Conservation (phyloP, 2,329 filamentous ascomycete species). For the Penicillium sp. region DNA sequence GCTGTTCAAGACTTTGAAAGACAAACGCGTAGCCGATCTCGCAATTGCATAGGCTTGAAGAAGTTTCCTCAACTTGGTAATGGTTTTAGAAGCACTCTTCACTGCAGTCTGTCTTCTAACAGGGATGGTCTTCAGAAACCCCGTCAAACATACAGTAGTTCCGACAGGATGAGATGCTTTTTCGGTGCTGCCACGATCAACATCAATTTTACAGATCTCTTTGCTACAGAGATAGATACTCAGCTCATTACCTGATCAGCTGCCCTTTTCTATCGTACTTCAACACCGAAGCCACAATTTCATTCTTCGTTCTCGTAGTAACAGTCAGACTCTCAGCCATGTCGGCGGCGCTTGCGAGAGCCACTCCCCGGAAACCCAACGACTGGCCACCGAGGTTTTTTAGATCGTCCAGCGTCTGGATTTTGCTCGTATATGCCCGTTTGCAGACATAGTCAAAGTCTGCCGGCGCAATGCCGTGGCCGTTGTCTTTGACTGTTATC, state of each 20-base stretch:
- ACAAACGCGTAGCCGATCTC: slow-evolving; percentile 53
- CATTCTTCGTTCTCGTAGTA: slow-evolving; percentile 55
- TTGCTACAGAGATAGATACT: background rate
- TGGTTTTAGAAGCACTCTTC: slow-evolving; percentile 48
- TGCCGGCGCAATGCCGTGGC: slow-evolving; percentile 55
- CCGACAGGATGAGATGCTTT: slow-evolving; percentile 55
- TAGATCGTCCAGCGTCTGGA: slow-evolving; percentile 55
- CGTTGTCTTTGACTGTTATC: slow-evolving; percentile 63
- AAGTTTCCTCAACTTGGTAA: slow-evolving; percentile 50
- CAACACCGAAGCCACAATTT: slow-evolving; percentile 50
- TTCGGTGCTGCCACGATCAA: slow-evolving; percentile 24
- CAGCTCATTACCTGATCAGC: slow-evolving; percentile 37
- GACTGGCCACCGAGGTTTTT: slow-evolving; percentile 52
- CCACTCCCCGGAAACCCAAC: slow-evolving; percentile 63
- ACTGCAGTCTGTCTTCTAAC: slow-evolving; percentile 56
- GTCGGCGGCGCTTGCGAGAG: slow-evolving; percentile 59
- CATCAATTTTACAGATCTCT: background rate
- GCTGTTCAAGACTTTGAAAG: slow-evolving; percentile 52
- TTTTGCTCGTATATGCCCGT: slow-evolving; percentile 62
- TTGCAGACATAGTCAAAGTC: slow-evolving; percentile 55
- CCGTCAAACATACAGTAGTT: slow-evolving; percentile 55
- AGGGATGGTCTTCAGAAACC: slow-evolving; percentile 56
- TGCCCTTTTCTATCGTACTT: slow-evolving; percentile 51
- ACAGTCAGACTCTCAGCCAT: slow-evolving; percentile 52
- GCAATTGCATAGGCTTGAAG: slow-evolving; percentile 59